Evolutionary conservation across 495 filamentous ascomycete species (phyloP), one percentile per base, ranked within the genome.

Genomic region (Podospora comata): DNA sequence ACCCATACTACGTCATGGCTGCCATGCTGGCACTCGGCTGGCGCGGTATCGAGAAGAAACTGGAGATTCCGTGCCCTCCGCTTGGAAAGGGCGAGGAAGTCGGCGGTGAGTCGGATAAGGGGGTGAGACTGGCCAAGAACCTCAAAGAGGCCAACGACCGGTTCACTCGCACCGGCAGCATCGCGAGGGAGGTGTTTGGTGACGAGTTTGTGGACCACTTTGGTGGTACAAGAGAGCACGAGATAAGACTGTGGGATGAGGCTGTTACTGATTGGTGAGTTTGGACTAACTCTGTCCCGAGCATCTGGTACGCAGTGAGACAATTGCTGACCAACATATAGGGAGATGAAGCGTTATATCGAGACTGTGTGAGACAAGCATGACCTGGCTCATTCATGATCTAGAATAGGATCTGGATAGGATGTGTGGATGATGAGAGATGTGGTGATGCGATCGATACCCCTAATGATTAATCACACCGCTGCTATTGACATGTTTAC

Each of bases 171-270:
- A 82, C 85, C 62, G 91, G 86, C 15, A 97, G 94, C 76, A 84
- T 97, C 16, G 95, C 95, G 54, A 83, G 95, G 62, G 91, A 97
- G 76, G 91, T 94, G 0, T 92, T 99, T 77, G 96, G 96, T 0
- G 89, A 98, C 78, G 91, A 90, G 11, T 99, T 99, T 78, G 94
- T 99, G 7, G 93, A 97, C 3, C 96, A 99, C 75, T 99, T 87
- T 82, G 91, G 89, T 4, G 95, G 95, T 7, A 97, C 95, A 26
- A 87, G 95, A 67, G 91, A 94, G 73, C 94, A 99, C 78, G 95
- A 99, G 78, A 84, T 93, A 71, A 82, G 88, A 68, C 79, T 97
- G 19, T 99, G 93, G 92, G 93, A 99, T 75, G 94, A 97, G 76
- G 92, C 93, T 1, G 93, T 97, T 7, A 97, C 93, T 27, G 94